A percentile compares a stretch with the other conserved stretches of the same genome.
These are phyloP conservation scores for Nigrograna mackinnonii DNA, from an alignment of 2,329 filamentous ascomycete species.

Conservation along the genomic window DNA sequence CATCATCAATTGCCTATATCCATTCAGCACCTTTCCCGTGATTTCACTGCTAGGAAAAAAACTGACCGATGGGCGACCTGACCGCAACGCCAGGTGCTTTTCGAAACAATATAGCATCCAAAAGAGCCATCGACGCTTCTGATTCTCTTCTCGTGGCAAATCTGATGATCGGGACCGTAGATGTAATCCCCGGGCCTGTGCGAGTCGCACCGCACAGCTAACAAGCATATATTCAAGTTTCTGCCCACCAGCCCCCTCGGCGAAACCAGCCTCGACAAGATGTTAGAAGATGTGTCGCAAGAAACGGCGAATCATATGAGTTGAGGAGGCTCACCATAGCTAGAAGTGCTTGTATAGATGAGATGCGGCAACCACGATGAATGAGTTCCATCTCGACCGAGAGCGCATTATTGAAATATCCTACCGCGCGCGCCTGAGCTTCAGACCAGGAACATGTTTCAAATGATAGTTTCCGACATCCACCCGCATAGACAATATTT, in stretches of 20 bases:
- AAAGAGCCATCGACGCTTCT: constrained; percentile 4
- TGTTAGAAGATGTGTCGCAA: neutral
- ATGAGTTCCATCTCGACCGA: constrained; percentile 3
- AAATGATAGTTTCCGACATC: neutral
- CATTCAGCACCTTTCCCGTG: neutral
- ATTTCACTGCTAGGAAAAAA: neutral
- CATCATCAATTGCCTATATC: neutral
- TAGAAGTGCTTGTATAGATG: constrained; percentile 1
- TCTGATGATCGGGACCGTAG: neutral
- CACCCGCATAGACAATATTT: neutral
- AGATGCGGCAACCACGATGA: neutral
- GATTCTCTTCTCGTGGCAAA: neutral
- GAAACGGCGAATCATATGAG: neutral
- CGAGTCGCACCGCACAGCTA: neutral
- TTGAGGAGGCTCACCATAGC: neutral
- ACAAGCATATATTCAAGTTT: neutral
- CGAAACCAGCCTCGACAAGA: neutral
- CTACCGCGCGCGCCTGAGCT: neutral
- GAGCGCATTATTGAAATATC: constrained; percentile 5
- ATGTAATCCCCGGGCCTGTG: neutral
- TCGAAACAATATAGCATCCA: constrained; percentile 4
- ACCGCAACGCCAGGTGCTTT: constrained; percentile 3
- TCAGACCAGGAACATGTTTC: constrained; percentile 1
- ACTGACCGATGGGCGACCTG: constrained; percentile 2
- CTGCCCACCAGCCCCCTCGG: neutral